Conservation (phyloP, 257 asterid genomes). For the Voacanga thouarsii region DNA sequence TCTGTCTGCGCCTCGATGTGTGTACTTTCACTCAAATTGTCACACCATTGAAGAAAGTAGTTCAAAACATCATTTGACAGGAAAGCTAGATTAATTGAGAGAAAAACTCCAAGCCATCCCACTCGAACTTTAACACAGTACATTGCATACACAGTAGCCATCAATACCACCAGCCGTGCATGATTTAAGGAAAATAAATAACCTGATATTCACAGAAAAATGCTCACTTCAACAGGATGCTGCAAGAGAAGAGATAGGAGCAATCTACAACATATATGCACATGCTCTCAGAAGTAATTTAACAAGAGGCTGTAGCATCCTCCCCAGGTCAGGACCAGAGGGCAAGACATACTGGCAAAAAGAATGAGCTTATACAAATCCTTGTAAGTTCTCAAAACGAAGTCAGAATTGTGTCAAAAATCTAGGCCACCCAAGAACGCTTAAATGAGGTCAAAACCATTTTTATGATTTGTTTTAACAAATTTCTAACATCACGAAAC, state of each 20-base stretch:
- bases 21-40: constrained; percentile 70
- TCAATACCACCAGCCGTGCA: constrained; percentile 84
- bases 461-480: not conserved
- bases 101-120: constrained; percentile 90
- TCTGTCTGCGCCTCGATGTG: constrained; percentile 65
- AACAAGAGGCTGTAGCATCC: not conserved
- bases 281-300: not conserved
- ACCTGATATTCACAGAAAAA: constrained; percentile 52
- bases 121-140: constrained; percentile 75
- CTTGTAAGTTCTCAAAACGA: not conserved
- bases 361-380: not conserved
- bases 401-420: not conserved
- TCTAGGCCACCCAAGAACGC: not conserved
- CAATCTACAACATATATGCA: not conserved
- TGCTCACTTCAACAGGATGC: constrained; percentile 27
- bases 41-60: constrained; percentile 85
- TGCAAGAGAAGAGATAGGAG: constrained; percentile 14
- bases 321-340: not conserved
- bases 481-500: not conserved
- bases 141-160: constrained; percentile 81
- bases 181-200: constrained; percentile 89
- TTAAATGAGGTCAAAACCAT: not conserved
- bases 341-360: not conserved
- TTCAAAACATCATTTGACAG: constrained; percentile 71
- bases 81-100: constrained; percentile 82